phyloP scores from a whole-genome alignment of 2,329 filamentous ascomycete species.

The Aspergillus pseudoglaucus region DNA sequence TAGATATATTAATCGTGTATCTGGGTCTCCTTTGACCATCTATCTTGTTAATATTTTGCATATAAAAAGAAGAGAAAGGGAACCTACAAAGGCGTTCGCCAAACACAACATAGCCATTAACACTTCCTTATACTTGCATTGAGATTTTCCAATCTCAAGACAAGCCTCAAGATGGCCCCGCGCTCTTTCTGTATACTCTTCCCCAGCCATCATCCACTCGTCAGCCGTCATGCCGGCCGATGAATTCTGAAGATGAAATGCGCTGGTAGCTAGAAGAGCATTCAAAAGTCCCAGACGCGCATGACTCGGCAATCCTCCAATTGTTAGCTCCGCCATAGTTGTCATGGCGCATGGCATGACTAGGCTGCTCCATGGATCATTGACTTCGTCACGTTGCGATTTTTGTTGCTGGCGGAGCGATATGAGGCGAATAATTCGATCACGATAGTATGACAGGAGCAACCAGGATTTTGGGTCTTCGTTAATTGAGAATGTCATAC shows the following conservation, averaged over 20 bases:
- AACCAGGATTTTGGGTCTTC: conserved; percentile 8
- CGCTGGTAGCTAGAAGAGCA: conserved; percentile 9
- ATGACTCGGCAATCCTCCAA: conserved; percentile 2
- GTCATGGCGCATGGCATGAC: conserved; percentile 10
- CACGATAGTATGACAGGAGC: conserved; percentile 12
- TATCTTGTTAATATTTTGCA: not conserved
- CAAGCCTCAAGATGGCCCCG: conserved; percentile 7
- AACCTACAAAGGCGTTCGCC: conserved; percentile 11
- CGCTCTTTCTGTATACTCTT: conserved; percentile 5
- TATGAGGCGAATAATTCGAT: conserved; percentile 8
- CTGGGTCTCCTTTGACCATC: conserved; percentile 13
- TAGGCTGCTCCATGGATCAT: conserved; percentile 8
- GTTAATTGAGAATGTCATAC: not conserved
- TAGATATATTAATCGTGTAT: conserved; percentile 8
- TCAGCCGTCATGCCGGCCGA: not conserved
- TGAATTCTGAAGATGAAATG: conserved; percentile 9
- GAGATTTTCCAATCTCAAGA: conserved; percentile 4
- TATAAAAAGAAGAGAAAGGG: too few species aligned
- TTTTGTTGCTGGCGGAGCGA: conserved; percentile 6
- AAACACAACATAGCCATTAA: conserved; percentile 12
- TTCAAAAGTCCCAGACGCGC: conserved; percentile 7
- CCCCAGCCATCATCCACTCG: conserved; percentile 1
- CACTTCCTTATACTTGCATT: conserved; percentile 13
- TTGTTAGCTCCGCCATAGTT: conserved; percentile 7
- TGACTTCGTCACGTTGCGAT: conserved; percentile 2